These are phyloP conservation scores for Lasiodiplodia gonubiensis DNA, from an alignment of 2,329 filamentous ascomycete species.

Conservation along the genomic window DNA sequence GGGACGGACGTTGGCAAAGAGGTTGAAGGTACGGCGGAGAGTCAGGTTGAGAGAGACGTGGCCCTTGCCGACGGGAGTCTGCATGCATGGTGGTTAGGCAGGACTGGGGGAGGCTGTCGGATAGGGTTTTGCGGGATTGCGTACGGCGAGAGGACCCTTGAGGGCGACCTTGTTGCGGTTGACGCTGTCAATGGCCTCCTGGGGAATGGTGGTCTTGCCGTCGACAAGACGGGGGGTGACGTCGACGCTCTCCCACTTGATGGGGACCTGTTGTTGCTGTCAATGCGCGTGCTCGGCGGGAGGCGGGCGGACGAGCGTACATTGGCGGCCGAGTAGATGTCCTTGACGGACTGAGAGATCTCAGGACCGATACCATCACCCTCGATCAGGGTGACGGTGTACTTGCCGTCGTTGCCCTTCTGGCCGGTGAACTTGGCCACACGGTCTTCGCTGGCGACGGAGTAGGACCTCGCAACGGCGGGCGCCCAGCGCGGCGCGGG, in stretches of 20 bases:
- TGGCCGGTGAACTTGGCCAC: constrained; percentile 93
- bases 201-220: constrained; percentile 93
- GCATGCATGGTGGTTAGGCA: constrained; percentile 37
- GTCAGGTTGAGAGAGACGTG: constrained; percentile 99
- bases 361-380: constrained; percentile 98
- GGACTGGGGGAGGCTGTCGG: constrained; percentile 5
- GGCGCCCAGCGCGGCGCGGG: constrained; percentile 17
- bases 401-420: constrained; percentile 91
- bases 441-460: constrained; percentile 64
- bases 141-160: constrained; percentile 94
- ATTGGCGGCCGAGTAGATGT: constrained; percentile 95
- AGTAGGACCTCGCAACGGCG: constrained; percentile 57
- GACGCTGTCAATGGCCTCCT: constrained; percentile 91
- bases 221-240: constrained; percentile 93
- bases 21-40: constrained; percentile 98
- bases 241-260: constrained; percentile 97
- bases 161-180: constrained; percentile 95
- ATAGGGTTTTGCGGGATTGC: constrained; percentile 42
- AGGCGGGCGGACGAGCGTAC: constrained; percentile 54
- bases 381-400: constrained; percentile 95
- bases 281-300: constrained; percentile 24
- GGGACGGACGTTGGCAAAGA: constrained; percentile 98
- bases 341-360: constrained; percentile 97
- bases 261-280: constrained; percentile 67
- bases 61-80: constrained; percentile 97